These are phyloP conservation scores for Furcasterigmium furcatum DNA, from an alignment of 2,329 filamentous ascomycete genomes.

Conservation along the genomic window DNA sequence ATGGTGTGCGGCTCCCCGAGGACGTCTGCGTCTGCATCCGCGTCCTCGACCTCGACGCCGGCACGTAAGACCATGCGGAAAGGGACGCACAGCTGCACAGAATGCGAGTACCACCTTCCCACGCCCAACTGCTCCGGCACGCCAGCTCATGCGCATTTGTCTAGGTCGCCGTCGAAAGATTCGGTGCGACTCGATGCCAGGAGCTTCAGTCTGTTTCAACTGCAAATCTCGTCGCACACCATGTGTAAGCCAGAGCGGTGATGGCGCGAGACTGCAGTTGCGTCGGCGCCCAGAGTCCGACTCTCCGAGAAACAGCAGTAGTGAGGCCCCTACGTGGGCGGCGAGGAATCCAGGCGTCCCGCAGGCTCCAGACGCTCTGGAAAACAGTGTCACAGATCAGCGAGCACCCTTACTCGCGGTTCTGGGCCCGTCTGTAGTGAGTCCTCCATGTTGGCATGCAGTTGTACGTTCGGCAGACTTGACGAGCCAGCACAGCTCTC, in stretches of 20 bases:
- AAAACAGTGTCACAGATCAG: slow-evolving; percentile 7
- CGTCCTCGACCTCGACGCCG: slow-evolving; percentile 3
- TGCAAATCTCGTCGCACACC: slow-evolving; percentile 20
- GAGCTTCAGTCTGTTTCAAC: slow-evolving; percentile 35
- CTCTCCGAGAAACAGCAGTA: background rate
- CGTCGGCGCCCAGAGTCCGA: slow-evolving; percentile 3
- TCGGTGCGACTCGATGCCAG: slow-evolving; percentile 35
- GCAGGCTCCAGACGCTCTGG: slow-evolving; percentile 1
- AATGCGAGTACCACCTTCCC: slow-evolving; percentile 14
- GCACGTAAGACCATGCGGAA: slow-evolving; percentile 17
- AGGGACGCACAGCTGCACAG: slow-evolving; percentile 20
- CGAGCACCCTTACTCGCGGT: slow-evolving; percentile 5
- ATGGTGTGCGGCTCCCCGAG: background rate
- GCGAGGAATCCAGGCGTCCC: background rate
- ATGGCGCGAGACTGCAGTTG: slow-evolving; percentile 5
- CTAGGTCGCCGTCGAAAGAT: slow-evolving; percentile 43
- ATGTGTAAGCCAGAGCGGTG: slow-evolving; percentile 10
- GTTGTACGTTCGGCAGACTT: slow-evolving; percentile 2
- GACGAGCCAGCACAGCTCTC: slow-evolving; percentile 3
- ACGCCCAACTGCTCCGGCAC: background rate
- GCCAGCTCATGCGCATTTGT: background rate
- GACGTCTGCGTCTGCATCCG: slow-evolving; percentile 1
- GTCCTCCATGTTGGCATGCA: background rate
- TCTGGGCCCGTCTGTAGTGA: slow-evolving; percentile 5
- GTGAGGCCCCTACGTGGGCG: too few species aligned